These are phyloP conservation scores for Ogataea methanolica DNA, from an alignment of 805 yeast genomes.

Conservation along the genomic window DNA sequence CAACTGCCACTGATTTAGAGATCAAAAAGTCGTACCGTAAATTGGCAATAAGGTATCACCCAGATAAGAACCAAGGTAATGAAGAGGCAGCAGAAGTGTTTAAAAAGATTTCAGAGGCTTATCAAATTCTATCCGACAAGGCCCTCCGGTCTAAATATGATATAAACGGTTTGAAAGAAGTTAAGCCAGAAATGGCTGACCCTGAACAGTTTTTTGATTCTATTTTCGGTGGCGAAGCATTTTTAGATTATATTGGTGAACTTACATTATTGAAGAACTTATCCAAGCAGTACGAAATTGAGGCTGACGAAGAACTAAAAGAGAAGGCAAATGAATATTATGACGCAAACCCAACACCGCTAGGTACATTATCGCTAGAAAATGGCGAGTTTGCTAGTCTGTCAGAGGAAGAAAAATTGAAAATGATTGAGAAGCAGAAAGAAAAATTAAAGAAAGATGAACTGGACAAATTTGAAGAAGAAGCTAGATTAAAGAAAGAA, in stretches of 20 bases:
- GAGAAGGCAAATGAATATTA: conserved; percentile 44
- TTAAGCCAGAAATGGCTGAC: conserved; percentile 67
- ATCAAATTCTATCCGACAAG: conserved; percentile 74
- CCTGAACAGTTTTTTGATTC: conserved; percentile 79
- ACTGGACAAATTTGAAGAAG: conserved; percentile 67
- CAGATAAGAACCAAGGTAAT: conserved; percentile 95
- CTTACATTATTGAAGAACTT: conserved; percentile 63
- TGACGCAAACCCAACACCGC: conserved; percentile 37
- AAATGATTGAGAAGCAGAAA: conserved; percentile 25
- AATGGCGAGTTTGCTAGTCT: conserved; percentile 20
- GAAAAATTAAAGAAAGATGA: conserved; percentile 44
- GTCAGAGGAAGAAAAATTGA: conserved; percentile 26
- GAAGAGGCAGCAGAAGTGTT: conserved; percentile 84
- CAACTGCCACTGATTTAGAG: conserved; percentile 71
- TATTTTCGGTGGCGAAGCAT: conserved; percentile 83
- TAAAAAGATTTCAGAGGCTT: conserved; percentile 70
- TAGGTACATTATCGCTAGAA: conserved; percentile 21
- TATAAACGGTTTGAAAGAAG: conserved; percentile 54
- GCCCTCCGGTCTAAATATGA: conserved; percentile 72
- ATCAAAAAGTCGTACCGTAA: conserved; percentile 93
- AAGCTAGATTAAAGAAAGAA: conserved; percentile 58
- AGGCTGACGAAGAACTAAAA: conserved; percentile 26
- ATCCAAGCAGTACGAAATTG: conserved; percentile 48
- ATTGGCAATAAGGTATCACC: conserved; percentile 85
- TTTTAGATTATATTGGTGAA: conserved; percentile 77